Evolutionary conservation across 2,329 filamentous ascomycete species (phyloP).

Genomic region (Dendrostoma leiphaemia): DNA sequence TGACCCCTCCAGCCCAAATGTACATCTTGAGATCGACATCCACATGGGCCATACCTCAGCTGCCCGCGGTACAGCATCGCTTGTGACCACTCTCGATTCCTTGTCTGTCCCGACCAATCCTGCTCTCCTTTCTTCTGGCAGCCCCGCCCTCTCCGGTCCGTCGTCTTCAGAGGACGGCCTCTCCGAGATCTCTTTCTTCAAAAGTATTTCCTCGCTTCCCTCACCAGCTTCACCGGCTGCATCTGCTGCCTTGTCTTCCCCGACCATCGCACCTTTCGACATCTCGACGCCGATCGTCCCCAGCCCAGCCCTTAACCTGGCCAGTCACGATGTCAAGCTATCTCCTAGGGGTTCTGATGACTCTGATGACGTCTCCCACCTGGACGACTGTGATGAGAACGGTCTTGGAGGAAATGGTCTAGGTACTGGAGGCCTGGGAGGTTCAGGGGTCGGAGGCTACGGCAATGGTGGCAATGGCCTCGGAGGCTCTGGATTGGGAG

Average conservation of each 20-base stretch:
- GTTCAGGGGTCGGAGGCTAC: background rate
- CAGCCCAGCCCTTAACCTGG: background rate
- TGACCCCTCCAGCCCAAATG: background rate
- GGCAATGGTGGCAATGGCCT: slow-evolving; percentile 3
- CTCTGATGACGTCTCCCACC: slow-evolving; percentile 3
- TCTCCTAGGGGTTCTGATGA: slow-evolving; percentile 2
- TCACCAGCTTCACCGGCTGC: slow-evolving; percentile 6
- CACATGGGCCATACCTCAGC: slow-evolving; percentile 3
- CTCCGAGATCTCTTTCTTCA: slow-evolving; percentile 3
- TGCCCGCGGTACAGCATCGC: background rate
- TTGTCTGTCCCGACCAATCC: background rate
- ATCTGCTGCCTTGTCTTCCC: slow-evolving; percentile 4
- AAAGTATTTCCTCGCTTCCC: background rate
- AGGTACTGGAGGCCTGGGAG: background rate
- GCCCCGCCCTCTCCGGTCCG: background rate
- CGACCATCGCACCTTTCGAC: background rate
- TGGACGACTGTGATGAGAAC: slow-evolving; percentile 6
- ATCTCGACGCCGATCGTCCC: background rate
- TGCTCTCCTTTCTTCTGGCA: background rate
- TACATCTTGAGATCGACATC: slow-evolving; percentile 17
- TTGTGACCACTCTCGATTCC: slow-evolving; percentile 1
- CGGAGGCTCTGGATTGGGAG: background rate
- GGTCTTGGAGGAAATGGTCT: slow-evolving; percentile 2
- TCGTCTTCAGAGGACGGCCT: background rate
- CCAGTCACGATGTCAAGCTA: slow-evolving; percentile 2